These are phyloP conservation scores for Juglanconis sp. DNA, from an alignment of 2,329 filamentous ascomycete species.

Conservation along the genomic window DNA sequence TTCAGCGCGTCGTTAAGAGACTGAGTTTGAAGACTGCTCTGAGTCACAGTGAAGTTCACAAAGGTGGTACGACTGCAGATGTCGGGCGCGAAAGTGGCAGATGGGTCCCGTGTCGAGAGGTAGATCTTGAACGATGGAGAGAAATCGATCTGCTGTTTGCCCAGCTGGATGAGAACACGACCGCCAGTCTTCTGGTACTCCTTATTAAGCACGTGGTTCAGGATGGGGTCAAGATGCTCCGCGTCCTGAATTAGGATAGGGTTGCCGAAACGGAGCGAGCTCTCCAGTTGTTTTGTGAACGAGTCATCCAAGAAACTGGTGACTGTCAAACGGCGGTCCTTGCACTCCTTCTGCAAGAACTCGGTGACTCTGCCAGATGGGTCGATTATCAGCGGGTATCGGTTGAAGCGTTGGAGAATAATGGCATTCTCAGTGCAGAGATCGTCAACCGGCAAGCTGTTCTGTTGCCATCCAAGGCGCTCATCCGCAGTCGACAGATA, in stretches of 20 bases:
- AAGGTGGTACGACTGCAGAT: slow-evolving; percentile 98
- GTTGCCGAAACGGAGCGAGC: slow-evolving; percentile 94
- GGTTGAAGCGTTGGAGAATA: slow-evolving; percentile 94
- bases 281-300: slow-evolving; percentile 97
- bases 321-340: slow-evolving; percentile 87
- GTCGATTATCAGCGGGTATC: slow-evolving; percentile 97
- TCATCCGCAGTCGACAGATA: slow-evolving; percentile 97
- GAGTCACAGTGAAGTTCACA: slow-evolving; percentile 98
- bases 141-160: slow-evolving; percentile 98
- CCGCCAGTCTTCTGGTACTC: slow-evolving; percentile 98
- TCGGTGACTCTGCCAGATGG: slow-evolving; percentile 93
- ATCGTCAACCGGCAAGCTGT: slow-evolving; percentile 90
- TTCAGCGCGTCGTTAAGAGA: slow-evolving; percentile 97
- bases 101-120: slow-evolving; percentile 91
- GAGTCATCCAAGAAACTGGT: slow-evolving; percentile 98
- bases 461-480: slow-evolving; percentile 89
- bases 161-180: slow-evolving; percentile 95
- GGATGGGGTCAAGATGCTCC: slow-evolving; percentile 91
- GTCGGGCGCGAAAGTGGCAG: slow-evolving; percentile 90
- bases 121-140: slow-evolving; percentile 95
- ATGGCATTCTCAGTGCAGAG: slow-evolving; percentile 98
- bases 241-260: slow-evolving; percentile 98
- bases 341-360: slow-evolving; percentile 92
- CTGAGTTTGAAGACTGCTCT: slow-evolving; percentile 97
- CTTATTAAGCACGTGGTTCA: slow-evolving; percentile 98